Evolutionary conservation across 2,329 filamentous ascomycete genomes (phyloP), one percentile per base, ranked within the genome.

Genomic region (Cladophialophora bantiana): DNA sequence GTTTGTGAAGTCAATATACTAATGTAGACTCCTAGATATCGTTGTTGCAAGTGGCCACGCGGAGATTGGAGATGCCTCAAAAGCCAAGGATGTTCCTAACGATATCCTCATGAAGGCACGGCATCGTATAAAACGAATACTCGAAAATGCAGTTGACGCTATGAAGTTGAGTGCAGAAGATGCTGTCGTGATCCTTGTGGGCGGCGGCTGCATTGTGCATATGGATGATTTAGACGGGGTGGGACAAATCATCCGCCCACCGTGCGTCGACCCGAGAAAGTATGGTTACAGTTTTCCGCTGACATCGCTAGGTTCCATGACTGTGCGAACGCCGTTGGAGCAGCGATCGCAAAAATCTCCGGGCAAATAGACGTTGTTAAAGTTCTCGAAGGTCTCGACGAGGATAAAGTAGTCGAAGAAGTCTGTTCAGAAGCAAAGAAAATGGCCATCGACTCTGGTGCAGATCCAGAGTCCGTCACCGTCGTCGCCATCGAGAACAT

Each of bases 281-380:
- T 4, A 4, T 31, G 40, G 6, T n/a, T 64, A 35, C 15, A 12
- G 6, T 50, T 48, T 26, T 26, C n/a, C n/a, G 9, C 40, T 60
- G 38, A 45, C n/a, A 6, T 34, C 35, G 36, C 12, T 36, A 66
- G 59, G 1, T 83, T 83, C 58, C 79, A 85, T 35, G 84, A 84
- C 64, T 85, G 84, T 0, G 86, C 86, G 3, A 89, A 88, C 73
- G 86, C 86, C 0, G 83, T 89, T 2, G 86, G 86, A 5, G 86
- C 86, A 0, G 86, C 86, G 0, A 86, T 86, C 36, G 84, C 84
- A 2, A 84, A 84, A 61, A 82, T 86, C 0, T 82, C 82, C 2
- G 85, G 84, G 0, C 81, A 82, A 9, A 77, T 87, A 1, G 85
- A 88, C 63, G 76, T 82, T 1, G 82, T n/a, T 79, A 84, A 67